Evolutionary conservation across 139 green algal genomes (phyloP).

Genomic region (Micromonas commoda): DNA sequence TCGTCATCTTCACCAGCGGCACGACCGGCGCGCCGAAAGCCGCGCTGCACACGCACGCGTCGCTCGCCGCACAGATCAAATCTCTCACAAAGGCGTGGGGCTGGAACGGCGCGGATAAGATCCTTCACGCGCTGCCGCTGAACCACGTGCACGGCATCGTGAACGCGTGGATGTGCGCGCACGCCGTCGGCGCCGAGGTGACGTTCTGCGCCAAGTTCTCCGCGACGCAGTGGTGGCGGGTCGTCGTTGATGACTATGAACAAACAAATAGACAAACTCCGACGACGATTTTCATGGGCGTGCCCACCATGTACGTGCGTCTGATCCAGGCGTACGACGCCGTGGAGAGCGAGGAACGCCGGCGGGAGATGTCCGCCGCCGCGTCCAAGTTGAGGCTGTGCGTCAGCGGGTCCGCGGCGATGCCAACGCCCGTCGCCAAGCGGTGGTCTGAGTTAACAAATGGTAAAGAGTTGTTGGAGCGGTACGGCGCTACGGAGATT

Average conservation of each 20-base stretch:
- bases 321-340: conserved; percentile 64
- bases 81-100: conserved; percentile 57
- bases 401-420: conserved; percentile 82
- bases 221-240: background rate
- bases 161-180: conserved; percentile 76
- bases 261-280: background rate
- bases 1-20: conserved; percentile 95
- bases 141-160: conserved; percentile 92
- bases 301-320: conserved; percentile 92
- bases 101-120: conserved; percentile 60
- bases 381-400: conserved; percentile 60
- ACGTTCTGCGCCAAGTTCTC: conserved; percentile 66
- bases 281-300: conserved; percentile 82
- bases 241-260: background rate
- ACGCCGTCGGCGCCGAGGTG: conserved; percentile 58
- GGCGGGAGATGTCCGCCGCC: conserved; percentile 16
- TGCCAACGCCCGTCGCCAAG: conserved; percentile 66
- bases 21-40: conserved; percentile 90
- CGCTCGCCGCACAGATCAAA: conserved; percentile 47
- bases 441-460: conserved; percentile 48
- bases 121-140: conserved; percentile 85
- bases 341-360: conserved; percentile 34
- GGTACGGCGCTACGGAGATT: conserved; percentile 97
- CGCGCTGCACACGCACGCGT: conserved; percentile 64
- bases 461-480: conserved; percentile 65